Percentiles rank a stretch among this genome's conserved stretches.
These are phyloP conservation scores for Spergularia bocconei DNA, from an alignment of 148 eudicot species.

Conservation along the genomic window DNA sequence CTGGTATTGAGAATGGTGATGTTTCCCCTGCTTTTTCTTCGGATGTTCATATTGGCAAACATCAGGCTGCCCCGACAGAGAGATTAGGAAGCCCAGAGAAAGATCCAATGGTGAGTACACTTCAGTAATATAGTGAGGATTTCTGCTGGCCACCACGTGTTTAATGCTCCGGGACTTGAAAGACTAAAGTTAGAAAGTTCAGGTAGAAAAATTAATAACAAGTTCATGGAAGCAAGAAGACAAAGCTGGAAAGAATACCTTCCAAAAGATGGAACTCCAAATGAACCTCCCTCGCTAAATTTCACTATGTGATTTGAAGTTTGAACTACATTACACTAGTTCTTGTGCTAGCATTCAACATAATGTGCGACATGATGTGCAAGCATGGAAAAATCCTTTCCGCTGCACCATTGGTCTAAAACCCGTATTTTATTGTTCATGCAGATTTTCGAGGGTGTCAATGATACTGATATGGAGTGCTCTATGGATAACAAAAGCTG, in stretches of 20 bases:
- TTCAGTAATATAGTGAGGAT: conserved; percentile 11
- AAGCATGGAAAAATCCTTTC: background rate
- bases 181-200: background rate
- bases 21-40: conserved; percentile 29
- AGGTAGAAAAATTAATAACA: background rate
- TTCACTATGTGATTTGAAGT: background rate
- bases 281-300: background rate
- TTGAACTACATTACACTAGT: background rate
- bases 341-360: background rate
- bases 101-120: conserved; percentile 40
- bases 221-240: background rate
- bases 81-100: conserved; percentile 19
- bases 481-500: conserved; percentile 24
- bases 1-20: conserved; percentile 28
- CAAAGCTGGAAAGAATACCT: background rate
- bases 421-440: conserved; percentile 11
- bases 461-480: conserved; percentile 15
- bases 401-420: background rate
- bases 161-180: background rate
- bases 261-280: background rate
- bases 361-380: background rate
- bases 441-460: conserved; percentile 28
- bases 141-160: background rate
- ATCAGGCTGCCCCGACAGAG: conserved; percentile 20
- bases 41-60: conserved; percentile 28